These are phyloP conservation scores for Akebia trifoliata DNA, from an alignment of 164 flowering plant species.

Conservation along the genomic window DNA sequence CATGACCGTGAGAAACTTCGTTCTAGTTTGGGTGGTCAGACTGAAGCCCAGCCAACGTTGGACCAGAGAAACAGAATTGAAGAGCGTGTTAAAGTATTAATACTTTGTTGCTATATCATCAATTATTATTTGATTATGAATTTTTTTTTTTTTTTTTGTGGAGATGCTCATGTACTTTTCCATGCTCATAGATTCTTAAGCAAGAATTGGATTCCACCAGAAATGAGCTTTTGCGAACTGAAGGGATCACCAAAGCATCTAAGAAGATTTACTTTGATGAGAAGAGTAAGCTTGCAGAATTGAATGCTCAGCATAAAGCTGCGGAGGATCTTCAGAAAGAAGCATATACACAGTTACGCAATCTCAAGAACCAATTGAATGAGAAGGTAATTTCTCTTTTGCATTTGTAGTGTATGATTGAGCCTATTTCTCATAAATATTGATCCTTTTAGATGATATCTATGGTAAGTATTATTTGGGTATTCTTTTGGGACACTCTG, in stretches of 20 bases:
- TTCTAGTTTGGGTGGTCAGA: conserved; percentile 44
- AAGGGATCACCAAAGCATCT: conserved; percentile 39
- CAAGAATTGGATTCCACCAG: conserved; percentile 49
- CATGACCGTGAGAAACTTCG: conserved; percentile 46
- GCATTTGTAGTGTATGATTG: no score
- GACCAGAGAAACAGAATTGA: conserved; percentile 55
- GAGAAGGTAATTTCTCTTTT: conserved; percentile 57
- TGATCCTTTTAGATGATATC: no score
- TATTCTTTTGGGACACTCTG: no score
- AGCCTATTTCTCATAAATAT: no score
- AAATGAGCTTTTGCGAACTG: conserved; percentile 38
- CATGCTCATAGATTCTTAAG: conserved; percentile 39
- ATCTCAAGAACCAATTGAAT: conserved; percentile 43
- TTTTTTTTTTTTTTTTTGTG: conserved; percentile 3
- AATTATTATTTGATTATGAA: background rate
- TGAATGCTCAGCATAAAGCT: conserved; percentile 40
- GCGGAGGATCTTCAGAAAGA: conserved; percentile 68
- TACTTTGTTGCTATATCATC: background rate
- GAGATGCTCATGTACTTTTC: conserved; percentile 9
- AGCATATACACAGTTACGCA: conserved; percentile 45
- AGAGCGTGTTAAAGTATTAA: conserved; percentile 61
- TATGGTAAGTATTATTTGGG: no score
- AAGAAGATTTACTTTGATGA: conserved; percentile 37
- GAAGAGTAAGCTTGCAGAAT: conserved; percentile 25
- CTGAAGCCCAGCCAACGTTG: conserved; percentile 54